A percentile compares a stretch with the other conserved stretches of the same genome.
These are phyloP conservation scores for Telfairia occidentalis DNA, from an alignment of 331 rosid genomes.

Conservation along the genomic window DNA sequence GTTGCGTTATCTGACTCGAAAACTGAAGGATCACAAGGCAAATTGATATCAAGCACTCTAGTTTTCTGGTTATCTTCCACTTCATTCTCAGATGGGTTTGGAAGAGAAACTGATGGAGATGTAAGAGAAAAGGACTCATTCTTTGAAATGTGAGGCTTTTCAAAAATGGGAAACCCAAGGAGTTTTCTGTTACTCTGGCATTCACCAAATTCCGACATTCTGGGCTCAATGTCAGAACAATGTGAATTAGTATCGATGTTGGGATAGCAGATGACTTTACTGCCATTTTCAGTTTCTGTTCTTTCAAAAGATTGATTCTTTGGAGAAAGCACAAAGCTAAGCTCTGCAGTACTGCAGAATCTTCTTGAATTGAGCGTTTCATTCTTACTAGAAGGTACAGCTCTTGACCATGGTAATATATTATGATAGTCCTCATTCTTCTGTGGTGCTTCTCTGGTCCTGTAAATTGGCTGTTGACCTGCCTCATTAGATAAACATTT, in stretches of 20 bases:
- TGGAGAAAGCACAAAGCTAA: conserved; percentile 7
- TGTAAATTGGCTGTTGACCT: conserved; percentile 1
- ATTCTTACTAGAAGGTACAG: conserved; percentile 1
- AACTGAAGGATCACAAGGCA: conserved; percentile 58
- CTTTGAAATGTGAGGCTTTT: conserved; percentile 5
- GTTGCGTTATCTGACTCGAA: conserved; percentile 35
- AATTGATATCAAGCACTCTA: conserved; percentile 55
- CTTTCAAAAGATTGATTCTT: neutral
- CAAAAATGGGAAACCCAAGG: conserved; percentile 27
- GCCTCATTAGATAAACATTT: neutral
- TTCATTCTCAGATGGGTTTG: conserved; percentile 25
- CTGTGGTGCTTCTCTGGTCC: neutral
- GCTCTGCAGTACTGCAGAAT: conserved; percentile 6
- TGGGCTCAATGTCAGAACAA: conserved; percentile 7
- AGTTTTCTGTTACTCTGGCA: conserved; percentile 20
- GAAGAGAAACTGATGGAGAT: conserved; percentile 30
- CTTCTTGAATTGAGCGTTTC: conserved; percentile 7
- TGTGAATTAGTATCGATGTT: conserved; percentile 13
- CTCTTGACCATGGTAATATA: conserved; percentile 10
- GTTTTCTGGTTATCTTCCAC: conserved; percentile 31
- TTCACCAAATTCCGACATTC: conserved; percentile 15
- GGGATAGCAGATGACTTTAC: neutral
- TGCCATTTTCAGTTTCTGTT: conserved; percentile 12
- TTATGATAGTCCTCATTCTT: conserved; percentile 8
- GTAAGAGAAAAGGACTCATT: conserved; percentile 22